Percentiles rank a stretch among this genome's conserved stretches.
Conservation (phyloP, 2,329 filamentous ascomycete species). For the Penicillium carneum region DNA sequence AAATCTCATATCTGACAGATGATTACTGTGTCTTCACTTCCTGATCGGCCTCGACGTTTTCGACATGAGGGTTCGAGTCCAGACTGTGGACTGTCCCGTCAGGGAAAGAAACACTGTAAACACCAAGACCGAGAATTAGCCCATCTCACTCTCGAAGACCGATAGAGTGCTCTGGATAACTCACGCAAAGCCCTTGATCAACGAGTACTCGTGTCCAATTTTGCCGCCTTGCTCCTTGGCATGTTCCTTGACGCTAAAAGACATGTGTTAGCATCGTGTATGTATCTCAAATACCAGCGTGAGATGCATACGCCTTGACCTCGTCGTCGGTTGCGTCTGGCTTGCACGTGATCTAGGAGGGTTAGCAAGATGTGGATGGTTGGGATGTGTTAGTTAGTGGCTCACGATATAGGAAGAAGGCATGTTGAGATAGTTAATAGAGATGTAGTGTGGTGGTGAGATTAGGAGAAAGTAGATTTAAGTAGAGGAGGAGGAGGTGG, state of each 20-base stretch:
- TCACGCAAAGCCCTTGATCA: conserved; percentile 24
- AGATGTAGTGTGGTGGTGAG: neutral
- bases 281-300: neutral
- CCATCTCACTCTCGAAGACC: neutral
- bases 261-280: neutral
- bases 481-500: neutral
- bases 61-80: conserved; percentile 12
- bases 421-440: conserved; percentile 4
- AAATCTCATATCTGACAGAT: neutral
- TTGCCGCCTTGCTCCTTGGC: conserved; percentile 15
- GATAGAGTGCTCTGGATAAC: neutral
- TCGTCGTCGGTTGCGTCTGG: conserved; percentile 6
- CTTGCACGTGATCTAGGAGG: conserved; percentile 15
- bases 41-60: conserved; percentile 4
- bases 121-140: neutral
- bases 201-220: conserved; percentile 11
- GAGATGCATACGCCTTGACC: conserved; percentile 12
- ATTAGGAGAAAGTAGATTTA: neutral
- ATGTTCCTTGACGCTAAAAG: conserved; percentile 11
- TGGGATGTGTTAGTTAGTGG: neutral
- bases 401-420: conserved; percentile 17
- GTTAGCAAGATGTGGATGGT: neutral
- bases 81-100: neutral
- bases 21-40: conserved; percentile 10
- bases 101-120: conserved; percentile 9